These are phyloP conservation scores for Hyphodiscus sp. DNA, from an alignment of 2,329 filamentous ascomycete genomes.

Conservation along the genomic window DNA sequence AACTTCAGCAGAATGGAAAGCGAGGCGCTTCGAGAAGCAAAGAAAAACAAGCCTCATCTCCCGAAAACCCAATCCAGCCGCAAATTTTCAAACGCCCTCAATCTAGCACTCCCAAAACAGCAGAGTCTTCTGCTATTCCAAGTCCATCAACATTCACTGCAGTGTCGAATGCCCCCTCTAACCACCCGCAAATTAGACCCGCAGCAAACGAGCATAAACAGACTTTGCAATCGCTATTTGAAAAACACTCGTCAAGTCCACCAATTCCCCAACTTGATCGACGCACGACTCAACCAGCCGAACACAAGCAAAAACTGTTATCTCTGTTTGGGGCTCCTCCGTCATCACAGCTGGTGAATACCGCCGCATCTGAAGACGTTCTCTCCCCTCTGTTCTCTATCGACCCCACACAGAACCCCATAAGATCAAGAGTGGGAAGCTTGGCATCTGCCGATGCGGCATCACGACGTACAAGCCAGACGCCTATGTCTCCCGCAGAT, in stretches of 20 bases:
- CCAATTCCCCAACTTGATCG: constrained; percentile 24
- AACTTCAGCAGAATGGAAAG: constrained; percentile 2
- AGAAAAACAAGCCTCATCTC: constrained; percentile 18
- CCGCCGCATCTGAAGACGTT: constrained; percentile 4
- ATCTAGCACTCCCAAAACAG: constrained; percentile 28
- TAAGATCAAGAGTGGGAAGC: constrained; percentile 27
- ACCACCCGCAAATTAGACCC: not conserved
- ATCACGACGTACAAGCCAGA: constrained; percentile 41
- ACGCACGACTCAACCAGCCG: constrained; percentile 33
- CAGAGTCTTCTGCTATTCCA: constrained; percentile 7
- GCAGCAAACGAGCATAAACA: not conserved
- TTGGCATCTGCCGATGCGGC: constrained; percentile 23
- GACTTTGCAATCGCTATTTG: not conserved
- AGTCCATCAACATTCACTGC: constrained; percentile 2
- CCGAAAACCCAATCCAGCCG: constrained; percentile 42
- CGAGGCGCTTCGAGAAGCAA: not conserved
- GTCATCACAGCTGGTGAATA: constrained; percentile 5
- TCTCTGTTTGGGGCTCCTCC: constrained; percentile 23
- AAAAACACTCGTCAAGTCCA: not conserved
- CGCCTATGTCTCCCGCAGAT: constrained; percentile 60
- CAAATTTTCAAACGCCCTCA: constrained; percentile 47
- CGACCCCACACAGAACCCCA: constrained; percentile 11
- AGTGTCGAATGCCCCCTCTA: not conserved
- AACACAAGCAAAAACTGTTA: constrained; percentile 40
- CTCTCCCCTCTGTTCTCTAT: constrained; percentile 5